Percentiles rank a stretch among this genome's conserved stretches.
These are phyloP conservation scores for Agrostemma githago DNA, from an alignment of 148 eudicot species.

Conservation along the genomic window DNA sequence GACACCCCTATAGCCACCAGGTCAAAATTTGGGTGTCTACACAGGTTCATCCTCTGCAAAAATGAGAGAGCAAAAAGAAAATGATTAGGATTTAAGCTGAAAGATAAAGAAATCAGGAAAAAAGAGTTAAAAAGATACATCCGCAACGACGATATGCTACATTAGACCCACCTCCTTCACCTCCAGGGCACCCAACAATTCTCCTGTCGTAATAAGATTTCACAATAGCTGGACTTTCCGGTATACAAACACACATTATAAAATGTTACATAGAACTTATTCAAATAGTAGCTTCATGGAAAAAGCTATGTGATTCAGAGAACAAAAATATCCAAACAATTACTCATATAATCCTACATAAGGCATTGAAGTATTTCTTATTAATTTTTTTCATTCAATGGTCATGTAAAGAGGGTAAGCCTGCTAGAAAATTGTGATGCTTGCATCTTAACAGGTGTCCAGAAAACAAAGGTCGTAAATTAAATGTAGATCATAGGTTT, in stretches of 20 bases:
- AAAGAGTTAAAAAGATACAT: not conserved
- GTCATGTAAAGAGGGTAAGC: not conserved
- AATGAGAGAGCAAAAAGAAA: not conserved
- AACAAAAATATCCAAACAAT: too few species aligned
- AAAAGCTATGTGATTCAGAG: not conserved
- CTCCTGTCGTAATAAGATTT: conserved; percentile 66
- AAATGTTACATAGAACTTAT: not conserved
- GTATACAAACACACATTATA: conserved; percentile 21
- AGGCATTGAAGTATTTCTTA: not conserved
- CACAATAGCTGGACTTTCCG: conserved; percentile 80
- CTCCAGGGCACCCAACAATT: conserved; percentile 94
- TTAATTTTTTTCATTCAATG: not conserved
- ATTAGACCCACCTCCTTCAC: conserved; percentile 62
- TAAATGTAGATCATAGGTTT: not conserved
- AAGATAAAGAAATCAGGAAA: not conserved
- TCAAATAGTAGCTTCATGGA: not conserved
- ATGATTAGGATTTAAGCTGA: not conserved
- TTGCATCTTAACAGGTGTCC: not conserved
- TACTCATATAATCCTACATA: not conserved
- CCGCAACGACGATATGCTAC: not conserved
- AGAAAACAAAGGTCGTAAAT: not conserved
- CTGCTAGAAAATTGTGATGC: not conserved
- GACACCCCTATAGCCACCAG: too few species aligned
- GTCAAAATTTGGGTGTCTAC: too few species aligned
- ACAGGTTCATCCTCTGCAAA: conserved; percentile 87